Evolutionary conservation across 352 stramenopile species (phyloP).

Genomic region (Pythium aphanidermatum): DNA sequence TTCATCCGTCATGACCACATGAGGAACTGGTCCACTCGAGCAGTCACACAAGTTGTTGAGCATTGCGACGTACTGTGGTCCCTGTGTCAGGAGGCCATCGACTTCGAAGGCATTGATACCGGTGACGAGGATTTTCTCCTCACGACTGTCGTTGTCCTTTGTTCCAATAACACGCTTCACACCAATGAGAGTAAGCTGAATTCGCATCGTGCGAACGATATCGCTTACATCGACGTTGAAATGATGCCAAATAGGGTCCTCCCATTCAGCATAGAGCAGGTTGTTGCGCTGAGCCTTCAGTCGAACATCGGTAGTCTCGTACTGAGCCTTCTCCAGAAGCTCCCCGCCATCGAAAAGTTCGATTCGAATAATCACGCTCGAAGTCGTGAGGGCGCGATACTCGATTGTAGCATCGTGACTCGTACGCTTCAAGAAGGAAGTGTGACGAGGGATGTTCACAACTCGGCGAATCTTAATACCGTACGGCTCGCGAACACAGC

Average conservation of each 20-base stretch:
- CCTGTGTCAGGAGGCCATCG: constrained; percentile 56
- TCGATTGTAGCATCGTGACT: constrained; percentile 60
- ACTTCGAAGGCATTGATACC: constrained; percentile 82
- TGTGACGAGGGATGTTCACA: constrained; percentile 76
- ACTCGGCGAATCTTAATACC: constrained; percentile 68
- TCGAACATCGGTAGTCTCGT: constrained; percentile 67
- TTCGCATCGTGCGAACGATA: constrained; percentile 65
- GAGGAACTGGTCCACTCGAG: constrained; percentile 60
- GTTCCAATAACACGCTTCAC: constrained; percentile 60
- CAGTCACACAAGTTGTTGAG: constrained; percentile 77
- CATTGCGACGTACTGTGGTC: constrained; percentile 72
- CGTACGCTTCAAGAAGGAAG: constrained; percentile 54
- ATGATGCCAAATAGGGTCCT: constrained; percentile 68
- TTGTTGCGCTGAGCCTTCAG: constrained; percentile 68
- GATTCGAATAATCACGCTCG: constrained; percentile 68
- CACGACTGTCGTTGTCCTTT: constrained; percentile 25
- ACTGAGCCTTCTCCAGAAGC: constrained; percentile 56
- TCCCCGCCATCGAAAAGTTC: constrained; percentile 72
- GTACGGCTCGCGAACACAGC: constrained; percentile 55
- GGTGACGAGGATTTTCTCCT: constrained; percentile 76
- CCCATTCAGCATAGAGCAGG: constrained; percentile 67
- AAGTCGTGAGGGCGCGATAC: constrained; percentile 40
- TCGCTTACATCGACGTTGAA: constrained; percentile 71
- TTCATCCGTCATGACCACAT: constrained; percentile 60
- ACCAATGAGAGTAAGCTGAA: constrained; percentile 67